Evolutionary conservation across 1,139 yeast species (phyloP), one percentile per base, ranked within the genome.

Genomic region (Pichia sp.): DNA sequence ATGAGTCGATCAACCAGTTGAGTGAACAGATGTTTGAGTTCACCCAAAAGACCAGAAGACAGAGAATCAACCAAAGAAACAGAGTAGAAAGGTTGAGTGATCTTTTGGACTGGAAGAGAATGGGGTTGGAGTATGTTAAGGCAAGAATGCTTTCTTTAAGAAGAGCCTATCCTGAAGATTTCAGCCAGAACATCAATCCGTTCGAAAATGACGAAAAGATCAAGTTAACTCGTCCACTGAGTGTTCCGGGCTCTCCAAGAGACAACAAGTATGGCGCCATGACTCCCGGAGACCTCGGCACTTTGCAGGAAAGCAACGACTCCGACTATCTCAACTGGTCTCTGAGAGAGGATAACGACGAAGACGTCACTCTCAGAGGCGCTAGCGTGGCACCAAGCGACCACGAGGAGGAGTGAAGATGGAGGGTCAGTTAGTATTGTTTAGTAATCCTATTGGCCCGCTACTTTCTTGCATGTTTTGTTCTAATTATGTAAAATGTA

Each of bases 221-320:
- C 67, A 93, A 92, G 73, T 81, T 93, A 60, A 85, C 97, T 15
- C 80, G 97, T 65, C 98, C 98, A 13, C 77, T 93, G 63, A 86
- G 95, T 57, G 98, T 90, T 15, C 99, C 98, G 2, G 98, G 98
- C 1, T 90, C 97, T 15, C 99, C 99, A 56, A 75, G 90, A 60
- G 85, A 81, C 61, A 57, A 40, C 31, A 74, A 81, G 42, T 77
- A 79, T 42, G 85, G 89, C 16, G 72, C 82, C 62, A 90, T 90
- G 96, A 93, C 99, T 1, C 99, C 99, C 0, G 99, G 99, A 50
- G 98, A 93, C 70, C 79, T 93, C 62, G 99, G 98, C n/a, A 85
- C 97, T 11, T 76, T 93, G 64, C 97, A 90, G 71, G 99, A 93
- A 70, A 90, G 90, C 44, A 80, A 80, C 56, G 87, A 85, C 67